Evolutionary conservation across 352 stramenopile species (phyloP).

Genomic region (Globisporangium solare): DNA sequence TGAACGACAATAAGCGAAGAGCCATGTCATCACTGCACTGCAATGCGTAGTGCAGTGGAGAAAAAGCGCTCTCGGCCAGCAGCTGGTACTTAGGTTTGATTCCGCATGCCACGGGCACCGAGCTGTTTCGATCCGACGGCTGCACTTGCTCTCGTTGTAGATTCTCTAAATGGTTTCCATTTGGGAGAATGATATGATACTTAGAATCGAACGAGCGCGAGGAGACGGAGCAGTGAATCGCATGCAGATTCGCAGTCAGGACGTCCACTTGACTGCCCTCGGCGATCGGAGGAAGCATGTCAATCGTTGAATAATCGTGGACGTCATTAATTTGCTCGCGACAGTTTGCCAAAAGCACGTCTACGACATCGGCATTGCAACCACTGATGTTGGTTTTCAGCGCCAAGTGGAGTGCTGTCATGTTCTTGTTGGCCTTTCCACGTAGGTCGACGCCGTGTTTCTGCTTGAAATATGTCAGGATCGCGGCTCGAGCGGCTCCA

Average conservation of each 20-base stretch:
- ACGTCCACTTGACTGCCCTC: constrained; percentile 24
- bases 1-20: constrained; percentile 25
- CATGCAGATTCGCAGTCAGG: constrained; percentile 14
- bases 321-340: constrained; percentile 35
- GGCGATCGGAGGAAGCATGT: constrained; percentile 29
- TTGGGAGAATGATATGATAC: constrained; percentile 52
- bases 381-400: constrained; percentile 44
- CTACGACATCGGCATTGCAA: constrained; percentile 43
- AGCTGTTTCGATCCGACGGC: background rate
- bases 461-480: constrained; percentile 33
- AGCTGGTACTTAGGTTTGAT: constrained; percentile 38
- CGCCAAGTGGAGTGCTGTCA: constrained; percentile 46
- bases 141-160: constrained; percentile 38
- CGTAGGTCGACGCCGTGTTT: constrained; percentile 35
- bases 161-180: constrained; percentile 34
- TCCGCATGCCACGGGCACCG: background rate
- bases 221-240: constrained; percentile 38
- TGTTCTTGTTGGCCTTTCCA: constrained; percentile 18
- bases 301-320: constrained; percentile 51
- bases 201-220: constrained; percentile 33
- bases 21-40: constrained; percentile 41
- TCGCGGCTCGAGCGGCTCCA: constrained; percentile 25
- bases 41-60: constrained; percentile 53
- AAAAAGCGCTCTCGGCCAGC: constrained; percentile 46
- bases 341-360: constrained; percentile 32